These are phyloP conservation scores for Fomitiporia mediterranea DNA, from an alignment of 1,284 basidiomycete species.

Conservation along the genomic window DNA sequence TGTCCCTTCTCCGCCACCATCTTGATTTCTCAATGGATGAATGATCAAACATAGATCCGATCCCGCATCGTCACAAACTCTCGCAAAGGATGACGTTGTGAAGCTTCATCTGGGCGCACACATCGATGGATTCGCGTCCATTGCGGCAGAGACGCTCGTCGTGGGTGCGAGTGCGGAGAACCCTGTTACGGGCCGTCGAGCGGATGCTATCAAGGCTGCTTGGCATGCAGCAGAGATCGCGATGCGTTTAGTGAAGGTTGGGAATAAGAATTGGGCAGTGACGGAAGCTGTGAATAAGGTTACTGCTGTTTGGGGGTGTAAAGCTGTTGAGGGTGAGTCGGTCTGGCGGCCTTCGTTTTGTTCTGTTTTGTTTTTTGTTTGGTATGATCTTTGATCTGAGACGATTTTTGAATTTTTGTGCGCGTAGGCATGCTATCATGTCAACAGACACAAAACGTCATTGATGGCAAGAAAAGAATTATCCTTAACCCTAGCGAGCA, in stretches of 20 bases:
- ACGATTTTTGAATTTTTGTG: neutral
- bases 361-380: no score
- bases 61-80: slow-evolving; percentile 54
- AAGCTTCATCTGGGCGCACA: slow-evolving; percentile 96
- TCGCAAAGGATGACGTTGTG: slow-evolving; percentile 90
- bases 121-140: slow-evolving; percentile 90
- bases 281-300: slow-evolving; percentile 83
- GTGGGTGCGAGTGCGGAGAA: slow-evolving; percentile 70
- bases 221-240: slow-evolving; percentile 90
- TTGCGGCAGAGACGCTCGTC: slow-evolving; percentile 88
- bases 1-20: neutral
- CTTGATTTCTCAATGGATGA: no score
- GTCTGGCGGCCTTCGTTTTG: no score
- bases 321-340: slow-evolving; percentile 80
- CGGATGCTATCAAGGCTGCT: slow-evolving; percentile 91
- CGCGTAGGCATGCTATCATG: slow-evolving; percentile 80
- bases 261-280: slow-evolving; percentile 93
- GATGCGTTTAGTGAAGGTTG: slow-evolving; percentile 81
- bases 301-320: slow-evolving; percentile 73
- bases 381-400: neutral
- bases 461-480: slow-evolving; percentile 96
- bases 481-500: slow-evolving; percentile 84
- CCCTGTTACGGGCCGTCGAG: slow-evolving; percentile 80
- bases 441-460: slow-evolving; percentile 89
- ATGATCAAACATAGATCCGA: slow-evolving; percentile 51